Evolutionary conservation across 2,329 filamentous ascomycete species (phyloP), one percentile per base, ranked within the genome.

Genomic region (Clonostachys rhizophaga): DNA sequence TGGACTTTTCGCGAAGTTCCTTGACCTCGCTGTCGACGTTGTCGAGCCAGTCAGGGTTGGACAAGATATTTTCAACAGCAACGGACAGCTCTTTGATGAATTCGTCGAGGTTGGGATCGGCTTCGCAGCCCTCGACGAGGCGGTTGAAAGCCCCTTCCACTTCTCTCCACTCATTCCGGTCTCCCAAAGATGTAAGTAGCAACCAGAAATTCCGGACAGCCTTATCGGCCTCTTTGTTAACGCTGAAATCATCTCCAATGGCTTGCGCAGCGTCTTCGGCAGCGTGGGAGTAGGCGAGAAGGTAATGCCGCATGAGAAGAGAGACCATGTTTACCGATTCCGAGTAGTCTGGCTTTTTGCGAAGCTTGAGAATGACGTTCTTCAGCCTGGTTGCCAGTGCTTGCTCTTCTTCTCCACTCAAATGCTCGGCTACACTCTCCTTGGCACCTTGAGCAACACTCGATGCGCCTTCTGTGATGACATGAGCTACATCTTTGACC

Each of bases 11-110:
- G 33, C 78, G 72, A 6, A 85, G 54, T 4, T 75, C 66, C 13
- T 72, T 64, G 36, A 84, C 66, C 10, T 75, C 73, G 43, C 75
- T 64, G 20, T 87, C 81, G 1, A 83, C 83, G 37, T 89, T 76
- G 42, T 91, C 87, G 57, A 95, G 89, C 66, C 96, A 96, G 5
- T 84, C 79, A 0, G 92, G 91, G 51, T 96, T 87, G 0, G 84
- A 94, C 40, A 97, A 71, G 63, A 96, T 84, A 52, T 86, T 84
- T 58, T 95, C 86, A 5, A 96, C 65, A 5, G 87, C 81, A 47
- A 84, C 81, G 11, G 86, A 87, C 33, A 91, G 71, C 42, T 95
- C 82, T 18, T 76, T 76, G 60, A 95, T 80, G 24, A 96, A 69
- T 13, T 83, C 72, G 56, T 96, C 90, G 50, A 96, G 94, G 46